phyloP scores from a whole-genome alignment of 805 yeast species.

The Millerozyma miso region DNA sequence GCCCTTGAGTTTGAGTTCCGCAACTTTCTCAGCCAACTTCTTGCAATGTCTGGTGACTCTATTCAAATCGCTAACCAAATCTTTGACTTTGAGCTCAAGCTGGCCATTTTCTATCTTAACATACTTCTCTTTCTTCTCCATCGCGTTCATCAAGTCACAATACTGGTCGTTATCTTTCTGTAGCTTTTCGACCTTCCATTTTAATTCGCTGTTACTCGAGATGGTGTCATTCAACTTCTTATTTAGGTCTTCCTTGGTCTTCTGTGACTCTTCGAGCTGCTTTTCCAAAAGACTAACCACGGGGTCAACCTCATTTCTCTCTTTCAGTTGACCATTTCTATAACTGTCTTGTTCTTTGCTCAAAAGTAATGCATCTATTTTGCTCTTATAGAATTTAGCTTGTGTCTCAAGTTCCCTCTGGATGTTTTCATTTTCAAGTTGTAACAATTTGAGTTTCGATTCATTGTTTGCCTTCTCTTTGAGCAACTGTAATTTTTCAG shows the following conservation, averaged over 20 bases:
- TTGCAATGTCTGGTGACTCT: conserved; percentile 26
- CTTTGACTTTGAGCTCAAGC: conserved; percentile 24
- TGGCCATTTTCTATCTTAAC: conserved; percentile 25
- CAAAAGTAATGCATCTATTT: conserved; percentile 20
- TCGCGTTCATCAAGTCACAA: conserved; percentile 18
- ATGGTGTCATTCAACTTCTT: conserved; percentile 18
- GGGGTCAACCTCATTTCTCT: conserved; percentile 10
- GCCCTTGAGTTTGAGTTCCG: conserved; percentile 16
- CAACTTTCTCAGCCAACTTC: conserved; percentile 25
- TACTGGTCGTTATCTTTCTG: conserved; percentile 22
- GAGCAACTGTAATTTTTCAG: conserved; percentile 31
- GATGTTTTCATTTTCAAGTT: conserved; percentile 34
- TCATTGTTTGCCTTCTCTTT: conserved; percentile 36
- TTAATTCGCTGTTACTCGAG: conserved; percentile 15
- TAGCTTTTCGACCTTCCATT: conserved; percentile 15
- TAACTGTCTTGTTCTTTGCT: conserved; percentile 1
- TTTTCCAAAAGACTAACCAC: conserved; percentile 25
- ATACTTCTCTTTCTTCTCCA: conserved; percentile 27
- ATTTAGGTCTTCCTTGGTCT: conserved; percentile 21
- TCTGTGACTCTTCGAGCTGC: conserved; percentile 30
- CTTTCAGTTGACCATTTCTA: conserved; percentile 5
- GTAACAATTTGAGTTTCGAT: conserved; percentile 30
- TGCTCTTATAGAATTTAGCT: conserved; percentile 26
- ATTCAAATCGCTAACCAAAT: conserved; percentile 26
- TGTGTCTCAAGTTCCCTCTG: conserved; percentile 34